These are phyloP conservation scores for Saccharum hybrid DNA, from an alignment of 202 grass and related monocot genomes.

Conservation along the genomic window DNA sequence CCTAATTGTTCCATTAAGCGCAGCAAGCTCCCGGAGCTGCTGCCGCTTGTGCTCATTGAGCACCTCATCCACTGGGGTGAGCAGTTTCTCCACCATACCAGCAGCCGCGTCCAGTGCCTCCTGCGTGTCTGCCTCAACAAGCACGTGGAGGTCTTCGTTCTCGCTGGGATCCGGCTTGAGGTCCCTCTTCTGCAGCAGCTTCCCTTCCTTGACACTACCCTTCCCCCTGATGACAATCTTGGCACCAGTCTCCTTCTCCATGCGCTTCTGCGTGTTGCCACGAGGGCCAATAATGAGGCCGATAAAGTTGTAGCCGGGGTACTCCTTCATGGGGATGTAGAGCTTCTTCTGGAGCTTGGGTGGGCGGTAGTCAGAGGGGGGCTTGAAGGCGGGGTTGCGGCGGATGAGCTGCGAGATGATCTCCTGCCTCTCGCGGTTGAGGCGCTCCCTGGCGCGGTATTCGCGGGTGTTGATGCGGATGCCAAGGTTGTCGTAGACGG, in stretches of 20 bases:
- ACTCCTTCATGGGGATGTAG: slow-evolving; percentile 98
- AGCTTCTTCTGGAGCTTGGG: slow-evolving; percentile 98
- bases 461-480: slow-evolving; percentile 95
- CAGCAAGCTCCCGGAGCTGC: slow-evolving; percentile 84
- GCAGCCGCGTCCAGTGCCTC: slow-evolving; percentile 90
- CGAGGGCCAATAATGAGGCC: slow-evolving; percentile 88
- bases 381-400: slow-evolving; percentile 93
- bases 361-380: slow-evolving; percentile 85
- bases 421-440: slow-evolving; percentile 96
- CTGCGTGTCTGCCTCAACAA: slow-evolving; percentile 89
- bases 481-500: slow-evolving; percentile 92
- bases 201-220: slow-evolving; percentile 94
- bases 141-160: slow-evolving; percentile 95
- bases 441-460: slow-evolving; percentile 77
- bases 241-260: slow-evolving; percentile 98
- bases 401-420: slow-evolving; percentile 98
- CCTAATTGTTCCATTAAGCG: slow-evolving; percentile 89
- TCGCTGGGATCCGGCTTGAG: slow-evolving; percentile 85
- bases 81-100: slow-evolving; percentile 93
- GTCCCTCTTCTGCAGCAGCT: slow-evolving; percentile 92
- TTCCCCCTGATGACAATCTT: slow-evolving; percentile 98
- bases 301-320: slow-evolving; percentile 94
- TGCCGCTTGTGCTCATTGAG: slow-evolving; percentile 98
- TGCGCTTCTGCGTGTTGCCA: slow-evolving; percentile 96
- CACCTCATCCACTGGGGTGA: slow-evolving; percentile 94